A percentile compares a stretch with the other conserved stretches of the same genome.
These are phyloP conservation scores for Candida silvatica DNA, from an alignment of 805 yeast genomes.

Conservation along the genomic window DNA sequence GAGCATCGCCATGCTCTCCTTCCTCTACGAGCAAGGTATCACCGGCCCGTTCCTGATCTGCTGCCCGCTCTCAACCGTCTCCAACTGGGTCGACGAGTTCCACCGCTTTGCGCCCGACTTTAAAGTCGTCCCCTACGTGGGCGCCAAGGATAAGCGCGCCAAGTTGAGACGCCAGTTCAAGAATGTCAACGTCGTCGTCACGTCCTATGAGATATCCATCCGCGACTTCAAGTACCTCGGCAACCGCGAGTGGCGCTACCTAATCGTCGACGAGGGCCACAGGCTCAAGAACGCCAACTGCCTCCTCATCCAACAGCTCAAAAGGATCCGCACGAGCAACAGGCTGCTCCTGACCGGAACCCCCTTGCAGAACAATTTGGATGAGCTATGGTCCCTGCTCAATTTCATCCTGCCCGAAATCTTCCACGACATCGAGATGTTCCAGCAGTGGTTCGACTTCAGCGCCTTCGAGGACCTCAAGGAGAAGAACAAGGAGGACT, in stretches of 20 bases:
- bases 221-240: constrained; percentile 54
- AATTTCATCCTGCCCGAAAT: constrained; percentile 91
- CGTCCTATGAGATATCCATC: constrained; percentile 77
- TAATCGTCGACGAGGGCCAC: constrained; percentile 95
- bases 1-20: constrained; percentile 70
- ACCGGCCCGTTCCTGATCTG: constrained; percentile 72
- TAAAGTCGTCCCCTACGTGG: constrained; percentile 55
- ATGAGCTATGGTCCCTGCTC: constrained; percentile 86
- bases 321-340: constrained; percentile 58
- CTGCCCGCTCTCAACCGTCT: constrained; percentile 77
- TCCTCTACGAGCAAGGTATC: constrained; percentile 69
- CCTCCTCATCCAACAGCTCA: constrained; percentile 61
- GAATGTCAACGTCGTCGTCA: constrained; percentile 48
- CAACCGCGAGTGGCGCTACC: constrained; percentile 60
- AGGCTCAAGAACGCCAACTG: constrained; percentile 81
- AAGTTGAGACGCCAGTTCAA: constrained; percentile 26
- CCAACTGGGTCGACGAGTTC: constrained; percentile 79
- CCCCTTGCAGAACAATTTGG: constrained; percentile 84
- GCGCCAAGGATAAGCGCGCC: constrained; percentile 49
- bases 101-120: constrained; percentile 63
- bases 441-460: constrained; percentile 93
- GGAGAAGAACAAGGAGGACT: constrained; percentile 20
- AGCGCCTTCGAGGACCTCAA: constrained; percentile 41
- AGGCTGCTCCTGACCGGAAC: constrained; percentile 89
- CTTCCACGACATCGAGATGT: constrained; percentile 80